These are phyloP conservation scores for Phialophora macrospora DNA, from an alignment of 2,329 filamentous ascomycete genomes.

Conservation along the genomic window DNA sequence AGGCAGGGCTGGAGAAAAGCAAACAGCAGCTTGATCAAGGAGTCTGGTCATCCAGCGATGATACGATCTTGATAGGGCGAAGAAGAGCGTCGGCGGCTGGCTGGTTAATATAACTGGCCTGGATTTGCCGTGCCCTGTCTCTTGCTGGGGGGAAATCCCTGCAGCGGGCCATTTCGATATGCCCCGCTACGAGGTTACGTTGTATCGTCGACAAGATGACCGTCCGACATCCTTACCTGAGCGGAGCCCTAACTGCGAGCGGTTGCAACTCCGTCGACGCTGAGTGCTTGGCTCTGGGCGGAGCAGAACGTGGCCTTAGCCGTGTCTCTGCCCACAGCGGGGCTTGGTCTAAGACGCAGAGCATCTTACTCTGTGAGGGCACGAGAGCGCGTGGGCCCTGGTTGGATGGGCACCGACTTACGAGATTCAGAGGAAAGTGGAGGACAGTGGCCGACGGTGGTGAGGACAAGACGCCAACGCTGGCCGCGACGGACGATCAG, in stretches of 20 bases:
- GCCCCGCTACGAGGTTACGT: neutral
- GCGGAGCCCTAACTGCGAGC: neutral
- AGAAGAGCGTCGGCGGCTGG: neutral
- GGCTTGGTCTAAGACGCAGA: neutral
- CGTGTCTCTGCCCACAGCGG: neutral
- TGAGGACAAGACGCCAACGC: conserved; percentile 13
- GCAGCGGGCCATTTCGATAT: neutral
- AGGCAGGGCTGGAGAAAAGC: neutral
- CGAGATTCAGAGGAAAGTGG: neutral
- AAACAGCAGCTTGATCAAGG: neutral
- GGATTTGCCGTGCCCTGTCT: neutral
- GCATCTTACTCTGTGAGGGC: neutral
- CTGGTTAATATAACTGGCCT: neutral
- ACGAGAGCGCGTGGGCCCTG: neutral
- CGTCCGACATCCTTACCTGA: neutral
- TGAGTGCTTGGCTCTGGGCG: neutral
- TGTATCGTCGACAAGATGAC: neutral
- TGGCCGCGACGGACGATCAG: conserved; percentile 9
- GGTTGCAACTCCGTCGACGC: neutral
- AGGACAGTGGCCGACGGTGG: neutral
- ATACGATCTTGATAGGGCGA: neutral
- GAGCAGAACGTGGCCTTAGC: neutral
- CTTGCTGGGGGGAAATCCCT: neutral
- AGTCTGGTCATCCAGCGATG: neutral
- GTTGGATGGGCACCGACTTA: neutral